These are phyloP conservation scores for Chenopodium suecicum DNA, from an alignment of 148 eudicot genomes.

Conservation along the genomic window DNA sequence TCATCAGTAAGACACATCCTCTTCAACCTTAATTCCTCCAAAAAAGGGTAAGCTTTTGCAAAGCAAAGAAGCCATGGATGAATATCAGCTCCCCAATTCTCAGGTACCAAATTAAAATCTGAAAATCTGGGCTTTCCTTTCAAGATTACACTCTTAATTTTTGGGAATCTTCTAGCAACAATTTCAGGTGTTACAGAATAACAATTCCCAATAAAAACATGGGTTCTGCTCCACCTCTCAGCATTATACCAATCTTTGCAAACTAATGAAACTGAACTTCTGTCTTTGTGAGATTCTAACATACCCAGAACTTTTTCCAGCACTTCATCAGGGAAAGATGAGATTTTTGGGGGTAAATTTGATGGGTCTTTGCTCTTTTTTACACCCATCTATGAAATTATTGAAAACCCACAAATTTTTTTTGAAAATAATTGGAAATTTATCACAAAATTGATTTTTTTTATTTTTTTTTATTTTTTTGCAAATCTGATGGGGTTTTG, in stretches of 20 bases:
- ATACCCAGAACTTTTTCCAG: constrained; percentile 60
- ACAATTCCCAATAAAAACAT: constrained; percentile 74
- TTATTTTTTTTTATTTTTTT: too few species aligned
- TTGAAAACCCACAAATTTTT: neutral
- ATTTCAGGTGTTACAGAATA: constrained; percentile 79
- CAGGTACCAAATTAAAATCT: constrained; percentile 78
- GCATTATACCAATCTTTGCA: constrained; percentile 84
- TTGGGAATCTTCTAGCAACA: constrained; percentile 64
- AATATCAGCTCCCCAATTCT: constrained; percentile 80
- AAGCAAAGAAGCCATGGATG: constrained; percentile 64
- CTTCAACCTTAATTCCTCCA: constrained; percentile 84
- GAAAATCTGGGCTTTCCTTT: constrained; percentile 85
- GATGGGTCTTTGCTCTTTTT: constrained; percentile 26
- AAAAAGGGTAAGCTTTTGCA: constrained; percentile 54
- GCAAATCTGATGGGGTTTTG: constrained; percentile 19
- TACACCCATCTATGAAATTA: constrained; percentile 5
- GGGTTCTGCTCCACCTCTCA: constrained; percentile 71
- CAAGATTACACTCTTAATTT: constrained; percentile 53
- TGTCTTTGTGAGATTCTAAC: constrained; percentile 52
- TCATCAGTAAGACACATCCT: constrained; percentile 78
- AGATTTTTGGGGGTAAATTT: constrained; percentile 4
- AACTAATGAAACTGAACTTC: constrained; percentile 69
- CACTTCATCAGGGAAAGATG: constrained; percentile 73
- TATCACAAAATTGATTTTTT: too few species aligned
- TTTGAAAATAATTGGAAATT: too few species aligned